phyloP scores from a whole-genome alignment of 2,329 filamentous ascomycete genomes.

The Lasiodiplodia citricola region DNA sequence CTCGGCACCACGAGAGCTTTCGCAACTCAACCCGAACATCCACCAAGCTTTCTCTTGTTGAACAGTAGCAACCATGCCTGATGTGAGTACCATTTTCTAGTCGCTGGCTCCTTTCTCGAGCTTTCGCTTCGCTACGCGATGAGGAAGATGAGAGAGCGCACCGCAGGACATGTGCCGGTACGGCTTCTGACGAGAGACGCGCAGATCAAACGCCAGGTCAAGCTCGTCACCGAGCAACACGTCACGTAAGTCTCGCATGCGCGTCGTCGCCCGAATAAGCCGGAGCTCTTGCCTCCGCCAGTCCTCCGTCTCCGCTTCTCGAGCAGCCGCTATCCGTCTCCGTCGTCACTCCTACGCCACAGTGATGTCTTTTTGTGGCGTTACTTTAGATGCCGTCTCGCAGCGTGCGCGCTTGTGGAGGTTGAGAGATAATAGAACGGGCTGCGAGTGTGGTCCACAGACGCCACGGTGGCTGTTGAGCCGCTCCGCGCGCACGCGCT shows the following conservation, averaged over 20 bases:
- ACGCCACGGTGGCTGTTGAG: not conserved
- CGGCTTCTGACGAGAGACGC: not conserved
- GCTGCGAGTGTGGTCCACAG: not conserved
- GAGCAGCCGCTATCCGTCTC: not conserved
- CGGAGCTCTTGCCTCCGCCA: not conserved
- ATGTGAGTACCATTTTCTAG: slow-evolving; percentile 41
- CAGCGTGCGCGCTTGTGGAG: not conserved
- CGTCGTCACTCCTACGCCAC: not conserved
- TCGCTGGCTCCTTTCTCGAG: not conserved
- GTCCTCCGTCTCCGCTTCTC: slow-evolving; percentile 27
- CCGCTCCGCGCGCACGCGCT: not conserved
- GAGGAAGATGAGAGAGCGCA: not conserved
- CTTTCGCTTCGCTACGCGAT: not conserved
- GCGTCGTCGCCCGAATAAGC: not conserved
- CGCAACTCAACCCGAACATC: not conserved
- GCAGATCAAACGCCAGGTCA: slow-evolving; percentile 82
- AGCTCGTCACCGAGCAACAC: slow-evolving; percentile 90
- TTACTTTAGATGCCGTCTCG: not conserved
- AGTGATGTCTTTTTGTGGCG: not conserved
- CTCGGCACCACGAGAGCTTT: slow-evolving; percentile 2
- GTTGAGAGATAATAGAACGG: not conserved
- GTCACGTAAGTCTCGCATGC: slow-evolving; percentile 70
- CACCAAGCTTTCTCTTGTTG: not conserved
- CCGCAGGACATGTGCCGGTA: not conserved
- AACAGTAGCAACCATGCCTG: slow-evolving; percentile 47